Conservation (phyloP, 345 rosid genomes). For the thale cress (Arabidopsis thaliana) region TAIR10.1 NC_003075.7:12098501-12099000, state of each 20-base stretch:
- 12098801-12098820: not conserved
- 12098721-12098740: not conserved
- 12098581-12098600: constrained; percentile 15
- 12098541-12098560: constrained; percentile 30
- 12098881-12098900: too few relatives aligned
- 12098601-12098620: not conserved
- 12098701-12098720: not conserved
- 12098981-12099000: too few relatives aligned
- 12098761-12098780: not conserved
- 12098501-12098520: constrained; percentile 12
- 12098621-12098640: not conserved
- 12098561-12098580: not conserved
- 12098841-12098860: too few relatives aligned
- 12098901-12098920: too few relatives aligned
- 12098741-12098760: not conserved
- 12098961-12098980: too few relatives aligned
- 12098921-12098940: too few relatives aligned
- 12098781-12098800: not conserved
- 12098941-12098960: too few relatives aligned
- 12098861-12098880: too few relatives aligned
- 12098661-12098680: not conserved
- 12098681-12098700: not conserved
- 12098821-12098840: not conserved
- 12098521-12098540: not conserved
- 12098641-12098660: not conserved